Evolutionary conservation across 148 eudicot genomes (phyloP).

Genomic region (Persicaria maculosa): DNA sequence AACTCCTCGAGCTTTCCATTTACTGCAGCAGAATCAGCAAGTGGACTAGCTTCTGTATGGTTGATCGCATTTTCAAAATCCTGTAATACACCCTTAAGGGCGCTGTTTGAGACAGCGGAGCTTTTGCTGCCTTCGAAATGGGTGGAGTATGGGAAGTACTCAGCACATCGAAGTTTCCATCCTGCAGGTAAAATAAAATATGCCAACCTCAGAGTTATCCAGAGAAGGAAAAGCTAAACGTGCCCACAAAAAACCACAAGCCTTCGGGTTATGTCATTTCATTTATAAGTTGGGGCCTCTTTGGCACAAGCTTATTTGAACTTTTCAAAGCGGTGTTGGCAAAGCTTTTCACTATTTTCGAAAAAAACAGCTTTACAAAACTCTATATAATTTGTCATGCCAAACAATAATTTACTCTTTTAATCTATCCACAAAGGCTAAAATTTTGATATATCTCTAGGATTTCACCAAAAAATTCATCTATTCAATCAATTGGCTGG

Average conservation of each 20-base stretch:
- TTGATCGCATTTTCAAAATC: constrained; percentile 42
- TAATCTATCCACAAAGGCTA: no score
- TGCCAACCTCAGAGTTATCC: not conserved
- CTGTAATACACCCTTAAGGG: constrained; percentile 25
- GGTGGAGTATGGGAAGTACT: constrained; percentile 72
- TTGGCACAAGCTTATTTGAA: no score
- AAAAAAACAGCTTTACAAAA: no score
- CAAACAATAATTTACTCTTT: no score
- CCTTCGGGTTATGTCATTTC: not conserved
- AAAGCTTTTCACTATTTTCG: no score
- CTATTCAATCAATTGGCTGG: not conserved
- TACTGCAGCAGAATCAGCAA: constrained; percentile 21
- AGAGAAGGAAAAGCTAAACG: not conserved
- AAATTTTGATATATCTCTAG: no score
- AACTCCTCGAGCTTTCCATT: constrained; percentile 64
- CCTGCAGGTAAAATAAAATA: constrained; percentile 32
- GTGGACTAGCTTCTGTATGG: constrained; percentile 15
- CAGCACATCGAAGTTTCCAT: constrained; percentile 76
- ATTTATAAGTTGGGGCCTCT: not conserved
- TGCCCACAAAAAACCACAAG: not conserved
- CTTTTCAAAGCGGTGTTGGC: no score
- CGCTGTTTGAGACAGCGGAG: constrained; percentile 45
- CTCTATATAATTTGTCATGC: no score
- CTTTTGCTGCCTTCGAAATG: constrained; percentile 73
- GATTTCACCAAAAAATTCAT: no score